Evolutionary conservation across 1,139 yeast species (phyloP).

Genomic region (Lodderomyces parapsilosis): DNA sequence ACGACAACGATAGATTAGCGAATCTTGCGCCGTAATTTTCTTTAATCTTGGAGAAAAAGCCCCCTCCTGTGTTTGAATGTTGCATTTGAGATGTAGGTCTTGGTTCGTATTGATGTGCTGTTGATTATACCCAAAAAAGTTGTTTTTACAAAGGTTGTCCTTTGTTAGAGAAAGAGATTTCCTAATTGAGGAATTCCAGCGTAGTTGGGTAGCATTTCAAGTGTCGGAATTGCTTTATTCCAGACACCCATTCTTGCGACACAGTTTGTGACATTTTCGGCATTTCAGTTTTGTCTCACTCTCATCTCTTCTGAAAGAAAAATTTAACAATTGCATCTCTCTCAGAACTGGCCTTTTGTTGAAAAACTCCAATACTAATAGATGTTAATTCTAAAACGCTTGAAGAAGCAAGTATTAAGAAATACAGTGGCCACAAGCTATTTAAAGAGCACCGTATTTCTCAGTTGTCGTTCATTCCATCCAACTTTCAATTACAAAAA

Average conservation of each 20-base stretch:
- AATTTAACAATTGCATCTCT: neutral
- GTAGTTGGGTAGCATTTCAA: no score
- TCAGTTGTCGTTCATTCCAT: neutral
- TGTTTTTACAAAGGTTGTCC: neutral
- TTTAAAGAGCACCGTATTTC: neutral
- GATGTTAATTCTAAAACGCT: neutral
- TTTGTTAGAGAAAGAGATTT: neutral
- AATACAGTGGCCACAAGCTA: neutral
- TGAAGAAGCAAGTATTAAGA: neutral
- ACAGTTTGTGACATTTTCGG: neutral
- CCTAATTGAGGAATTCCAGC: neutral
- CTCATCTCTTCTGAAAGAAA: neutral
- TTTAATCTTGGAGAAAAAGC: conserved; percentile 37
- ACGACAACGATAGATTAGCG: conserved; percentile 32
- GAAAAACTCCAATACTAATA: neutral
- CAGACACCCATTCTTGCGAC: no score
- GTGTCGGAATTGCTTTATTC: no score
- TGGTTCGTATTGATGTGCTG: no score
- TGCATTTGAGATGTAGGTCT: conserved; percentile 4
- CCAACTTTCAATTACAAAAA: neutral
- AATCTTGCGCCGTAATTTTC: conserved; percentile 36
- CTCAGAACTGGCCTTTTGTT: neutral
- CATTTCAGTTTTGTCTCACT: neutral
- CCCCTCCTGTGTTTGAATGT: conserved; percentile 12
- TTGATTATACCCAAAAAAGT: no score